Percentiles rank a stretch among this genome's conserved stretches.
Conservation (phyloP, 1,139 yeast genomes). For the Arxiozyma slooffiae region DNA sequence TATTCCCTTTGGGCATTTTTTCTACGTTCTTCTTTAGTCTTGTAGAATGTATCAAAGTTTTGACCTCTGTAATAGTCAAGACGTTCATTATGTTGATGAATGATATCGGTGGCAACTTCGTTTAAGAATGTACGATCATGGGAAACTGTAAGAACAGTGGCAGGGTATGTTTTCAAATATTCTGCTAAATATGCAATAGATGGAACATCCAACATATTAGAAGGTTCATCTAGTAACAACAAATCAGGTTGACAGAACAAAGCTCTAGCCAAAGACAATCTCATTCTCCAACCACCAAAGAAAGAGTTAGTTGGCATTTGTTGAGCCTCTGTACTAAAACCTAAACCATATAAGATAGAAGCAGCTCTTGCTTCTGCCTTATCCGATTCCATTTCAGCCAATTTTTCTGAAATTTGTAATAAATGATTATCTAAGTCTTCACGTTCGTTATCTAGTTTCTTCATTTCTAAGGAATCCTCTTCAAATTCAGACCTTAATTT, state of each 20-base stretch:
- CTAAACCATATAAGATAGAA: constrained; percentile 83
- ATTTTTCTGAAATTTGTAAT: constrained; percentile 68
- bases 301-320: constrained; percentile 73
- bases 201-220: constrained; percentile 99
- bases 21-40: constrained; percentile 90
- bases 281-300: constrained; percentile 99
- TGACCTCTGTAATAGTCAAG: constrained; percentile 92
- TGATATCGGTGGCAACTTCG: constrained; percentile 96
- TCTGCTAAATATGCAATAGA: constrained; percentile 88
- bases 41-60: constrained; percentile 83
- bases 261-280: constrained; percentile 95
- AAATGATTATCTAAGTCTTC: constrained; percentile 74
- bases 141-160: constrained; percentile 90
- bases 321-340: constrained; percentile 86
- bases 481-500: constrained; percentile 59
- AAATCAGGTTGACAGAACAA: constrained; percentile 94
- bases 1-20: constrained; percentile 90
- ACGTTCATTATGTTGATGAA: constrained; percentile 94
- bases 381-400: constrained; percentile 89
- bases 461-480: constrained; percentile 72
- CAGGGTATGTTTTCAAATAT: constrained; percentile 78
- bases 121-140: constrained; percentile 95
- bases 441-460: constrained; percentile 78
- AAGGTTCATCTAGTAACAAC: constrained; percentile 90
- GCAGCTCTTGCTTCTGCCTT: constrained; percentile 98